phyloP scores from a whole-genome alignment of 352 stramenopile genomes.

The Phytophthora hybrid region DNA sequence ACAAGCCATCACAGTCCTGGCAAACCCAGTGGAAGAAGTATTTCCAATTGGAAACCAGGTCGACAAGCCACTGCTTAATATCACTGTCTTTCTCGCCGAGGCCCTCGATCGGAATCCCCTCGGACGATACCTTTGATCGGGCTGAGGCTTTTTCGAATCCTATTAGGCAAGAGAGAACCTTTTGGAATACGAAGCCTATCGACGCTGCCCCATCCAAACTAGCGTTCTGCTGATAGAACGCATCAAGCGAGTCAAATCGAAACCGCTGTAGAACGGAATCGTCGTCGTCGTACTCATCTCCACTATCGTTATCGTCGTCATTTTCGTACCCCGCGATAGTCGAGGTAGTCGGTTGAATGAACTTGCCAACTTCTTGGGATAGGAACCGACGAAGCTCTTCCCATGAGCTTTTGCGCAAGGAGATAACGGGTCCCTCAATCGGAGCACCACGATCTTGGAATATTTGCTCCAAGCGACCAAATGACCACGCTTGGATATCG shows the following conservation, averaged over 20 bases:
- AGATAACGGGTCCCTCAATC: constrained; percentile 15
- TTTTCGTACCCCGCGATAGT: constrained; percentile 17
- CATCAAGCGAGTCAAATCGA: constrained; percentile 48
- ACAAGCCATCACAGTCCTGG: constrained; percentile 37
- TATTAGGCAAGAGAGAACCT: constrained; percentile 56
- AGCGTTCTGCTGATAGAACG: constrained; percentile 62
- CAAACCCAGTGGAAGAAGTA: constrained; percentile 70
- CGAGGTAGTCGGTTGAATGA: constrained; percentile 41
- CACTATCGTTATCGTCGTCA: constrained; percentile 27
- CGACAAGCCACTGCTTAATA: constrained; percentile 50
- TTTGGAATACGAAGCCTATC: constrained; percentile 56
- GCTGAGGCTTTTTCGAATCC: constrained; percentile 45
- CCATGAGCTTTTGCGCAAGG: constrained; percentile 48
- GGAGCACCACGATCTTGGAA: constrained; percentile 23
- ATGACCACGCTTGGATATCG: constrained; percentile 49
- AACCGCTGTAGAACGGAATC: constrained; percentile 37
- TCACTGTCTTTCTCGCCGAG: constrained; percentile 33
- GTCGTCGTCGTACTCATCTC: constrained; percentile 41
- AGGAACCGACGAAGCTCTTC: constrained; percentile 54
- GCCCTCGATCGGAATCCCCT: constrained; percentile 29
- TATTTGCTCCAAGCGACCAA: constrained; percentile 54
- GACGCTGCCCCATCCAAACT: constrained; percentile 53
- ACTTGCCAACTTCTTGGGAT: constrained; percentile 49
- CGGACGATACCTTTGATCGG: constrained; percentile 33
- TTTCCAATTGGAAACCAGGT: constrained; percentile 61